Evolutionary conservation across 129 eudicot genomes (phyloP), one percentile per base, ranked within the genome.

Genomic region (Glebionis coronaria): DNA sequence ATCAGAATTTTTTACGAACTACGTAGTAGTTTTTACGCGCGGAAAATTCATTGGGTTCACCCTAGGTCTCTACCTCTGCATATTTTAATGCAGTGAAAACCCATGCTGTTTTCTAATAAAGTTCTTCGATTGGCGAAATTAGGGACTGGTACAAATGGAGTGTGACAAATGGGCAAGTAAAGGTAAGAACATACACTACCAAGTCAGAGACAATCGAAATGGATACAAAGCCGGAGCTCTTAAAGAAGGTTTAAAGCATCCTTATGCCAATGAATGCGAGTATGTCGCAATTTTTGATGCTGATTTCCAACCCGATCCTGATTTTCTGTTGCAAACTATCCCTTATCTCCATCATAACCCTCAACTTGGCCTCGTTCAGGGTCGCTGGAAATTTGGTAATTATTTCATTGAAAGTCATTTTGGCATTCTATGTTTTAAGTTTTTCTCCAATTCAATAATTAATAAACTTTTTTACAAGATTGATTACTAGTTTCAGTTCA

Each of bases 141-240:
- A 89, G 96, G 75, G 69, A 63, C 18, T 89, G 85, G 90, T 89
- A 78, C 77, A 82, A 66, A 60, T 71, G 65, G 96, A 89, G 76
- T 85, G 93, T 74, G 79, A 81, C 67, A 85, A 79, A 75, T 88
- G 93, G 92, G 89, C 83, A 52, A 68, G 77, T 58, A 85, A 85
- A 74, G 96, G 96, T 15, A 72, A 83, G 15, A 88, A 83, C 52
- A 83, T 88, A 9, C 82, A 82, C 70, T 85, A 85, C 72, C 83
- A 82, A 74, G 75, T 82, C 29, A 73, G 93, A 18, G 83, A 85
- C 55, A 85, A 85, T 79, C 78, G 96, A 70, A 83, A 81, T 12
- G 93, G 96, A 6, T 89, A 89, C 81, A 89, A 89, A 77, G 89
- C 96, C 0, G 96, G 93, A 4, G 93, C 93, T 21, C 68, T 89